Base-by-base conservation (phyloP, 352 stramenopile genomes). In the Phytophthora syringae region DNA sequence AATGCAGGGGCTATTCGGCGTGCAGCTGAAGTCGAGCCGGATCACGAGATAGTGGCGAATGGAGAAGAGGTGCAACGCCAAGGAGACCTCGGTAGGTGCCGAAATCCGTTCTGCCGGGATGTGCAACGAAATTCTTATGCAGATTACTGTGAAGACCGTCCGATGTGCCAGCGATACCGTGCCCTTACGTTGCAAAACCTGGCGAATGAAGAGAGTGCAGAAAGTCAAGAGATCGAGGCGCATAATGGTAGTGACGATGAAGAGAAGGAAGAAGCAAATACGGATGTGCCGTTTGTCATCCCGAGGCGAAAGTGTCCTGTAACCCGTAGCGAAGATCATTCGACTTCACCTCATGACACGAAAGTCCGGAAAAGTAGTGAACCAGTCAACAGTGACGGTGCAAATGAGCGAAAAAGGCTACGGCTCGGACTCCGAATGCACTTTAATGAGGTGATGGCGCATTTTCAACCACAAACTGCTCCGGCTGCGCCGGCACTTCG, bases 101-200 rank as follows among this genome's bases (percentile, higher is more conserved):
- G 36, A 49, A 90, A 87, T 30, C 77, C 81, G 40, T 84, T 87
- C 52, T 90, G 79, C 22, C 50, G 53, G 16, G 52, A 48, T 5
- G 34, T 15, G 27, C 48, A 87, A 42, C 22, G 15, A 18, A 88
- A 76, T 56, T 56, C 44, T n/a, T 62, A 64, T 16, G 50, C 59
- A 16, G 45, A 42, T 5, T 90, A 75, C 55, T 90, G 79, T 43
- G 67, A 79, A 25, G 61, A 74, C 13, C 78, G 58, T 25, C 12
- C 22, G 21, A 47, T 80, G n/a, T 90, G 81, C 37, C 81, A 88
- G 56, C 56, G 71, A 32, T 80, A 82, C 48, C 79, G 81, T 30
- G 67, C 60, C 1, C 22, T 90, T 36, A 49, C 60, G 40, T 42
- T 88, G 40, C 70, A 84, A 42, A 86, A 77, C 52, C 56, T 42